Base-by-base conservation (phyloP, 2,329 filamentous ascomycete species). In the Botryosphaeria dothidea region DNA sequence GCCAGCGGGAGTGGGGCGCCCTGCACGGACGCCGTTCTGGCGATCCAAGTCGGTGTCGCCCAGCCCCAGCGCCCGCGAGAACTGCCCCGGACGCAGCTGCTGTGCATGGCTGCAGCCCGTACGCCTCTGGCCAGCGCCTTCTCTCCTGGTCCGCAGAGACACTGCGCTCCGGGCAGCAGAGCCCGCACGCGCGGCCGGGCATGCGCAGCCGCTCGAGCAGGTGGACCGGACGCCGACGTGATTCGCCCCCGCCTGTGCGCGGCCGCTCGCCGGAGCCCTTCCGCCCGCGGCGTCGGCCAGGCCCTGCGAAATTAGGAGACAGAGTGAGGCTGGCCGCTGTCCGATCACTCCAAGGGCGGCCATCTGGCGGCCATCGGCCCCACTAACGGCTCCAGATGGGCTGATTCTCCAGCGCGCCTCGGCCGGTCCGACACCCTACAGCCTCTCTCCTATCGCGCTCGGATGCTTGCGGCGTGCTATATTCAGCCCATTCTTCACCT, bases 391-490 rank as follows among this genome's bases (percentile, higher is more conserved):
- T 23, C n/a, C 54, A 21, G 36, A 58, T 58, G 54, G 36, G 21
- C 54, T 58, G 54, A 58, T 58, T 58, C 34, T 58, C 23, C 54
- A 43, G 21, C 23, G 15, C n/a, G 36, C 36, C 54, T 58, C 54
- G 36, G 36, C 54, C 54, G 54, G 54, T 29, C 54, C 54, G 54
- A 58, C 38, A 31, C 36, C 31, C 31, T 56, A n/a, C 51, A 31
- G 54, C 54, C 54, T 58, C n/a, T n/a, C n/a, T n/a, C 54, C 54
- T 58, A 58, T 58, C 54, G 54, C 25, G 36, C 54, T 25, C 38
- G 36, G 54, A 62, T 48, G 34, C 27, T 49, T 17, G 31, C 43
- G 58, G 46, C 57, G 23, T 46, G 57, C 57, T 36, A 43, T 29
- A 61, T 61, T 23, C 57, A 61, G 56, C 38, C 38, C 56, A n/a